Percentiles rank a stretch among this genome's conserved stretches.
Conservation (phyloP, 352 stramenopile genomes). For the Pythium insidiosum region DNA sequence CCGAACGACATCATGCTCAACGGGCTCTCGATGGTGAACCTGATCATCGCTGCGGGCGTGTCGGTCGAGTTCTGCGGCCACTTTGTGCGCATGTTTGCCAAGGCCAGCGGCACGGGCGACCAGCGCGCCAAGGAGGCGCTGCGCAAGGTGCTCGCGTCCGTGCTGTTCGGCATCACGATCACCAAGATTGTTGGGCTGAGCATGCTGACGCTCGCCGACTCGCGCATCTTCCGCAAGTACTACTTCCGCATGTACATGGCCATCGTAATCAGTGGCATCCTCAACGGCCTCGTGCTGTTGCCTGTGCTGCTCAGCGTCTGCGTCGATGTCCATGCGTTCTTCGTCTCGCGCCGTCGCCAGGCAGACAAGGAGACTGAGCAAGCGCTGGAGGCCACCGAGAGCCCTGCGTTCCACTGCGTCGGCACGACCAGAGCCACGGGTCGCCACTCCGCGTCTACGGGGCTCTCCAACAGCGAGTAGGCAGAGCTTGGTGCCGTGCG, state of each 20-base stretch:
- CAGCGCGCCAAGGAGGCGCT: conserved; percentile 21
- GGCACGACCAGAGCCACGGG: conserved; percentile 5
- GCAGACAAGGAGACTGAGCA: conserved; percentile 4
- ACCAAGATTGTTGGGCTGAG: conserved; percentile 83
- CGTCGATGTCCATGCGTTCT: conserved; percentile 35
- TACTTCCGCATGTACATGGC: conserved; percentile 89
- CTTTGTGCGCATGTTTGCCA: conserved; percentile 58
- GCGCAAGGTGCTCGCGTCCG: conserved; percentile 21
- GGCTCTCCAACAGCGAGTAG: conserved; percentile 20
- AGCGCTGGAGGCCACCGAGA: conserved; percentile 11
- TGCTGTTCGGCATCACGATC: conserved; percentile 84
- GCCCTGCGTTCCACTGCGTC: conserved; percentile 14
- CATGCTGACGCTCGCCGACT: conserved; percentile 70
- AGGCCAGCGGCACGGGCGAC: conserved; percentile 10
- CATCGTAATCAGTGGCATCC: conserved; percentile 77
- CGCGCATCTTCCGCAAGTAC: conserved; percentile 85
- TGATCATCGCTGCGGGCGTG: conserved; percentile 65
- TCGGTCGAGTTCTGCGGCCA: conserved; percentile 78
- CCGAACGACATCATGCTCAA: conserved; percentile 66
- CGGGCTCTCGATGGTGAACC: conserved; percentile 74
- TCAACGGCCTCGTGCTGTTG: conserved; percentile 68
- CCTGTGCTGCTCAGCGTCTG: conserved; percentile 46
- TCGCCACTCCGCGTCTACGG: conserved; percentile 4
- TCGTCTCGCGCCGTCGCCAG: conserved; percentile 15
- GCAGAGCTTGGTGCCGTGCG: no score